phyloP scores from a whole-genome alignment of 2,329 filamentous ascomycete species.

The Xylariaceae sp. region DNA sequence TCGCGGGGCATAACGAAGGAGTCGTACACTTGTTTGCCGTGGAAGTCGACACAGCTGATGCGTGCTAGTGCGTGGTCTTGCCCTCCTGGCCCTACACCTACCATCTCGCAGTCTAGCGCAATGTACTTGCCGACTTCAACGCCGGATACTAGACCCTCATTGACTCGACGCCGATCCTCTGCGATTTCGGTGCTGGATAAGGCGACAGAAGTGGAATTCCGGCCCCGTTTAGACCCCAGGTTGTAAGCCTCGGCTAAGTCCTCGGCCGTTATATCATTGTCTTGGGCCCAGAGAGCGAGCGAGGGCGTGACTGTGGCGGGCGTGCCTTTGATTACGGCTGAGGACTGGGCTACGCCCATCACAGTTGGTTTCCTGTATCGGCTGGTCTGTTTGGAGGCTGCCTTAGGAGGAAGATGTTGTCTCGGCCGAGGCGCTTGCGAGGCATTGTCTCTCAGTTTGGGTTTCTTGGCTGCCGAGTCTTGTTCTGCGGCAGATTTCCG shows the following conservation, averaged over 20 bases:
- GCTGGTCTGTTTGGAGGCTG: slow-evolving; percentile 20
- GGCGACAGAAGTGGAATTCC: neutral
- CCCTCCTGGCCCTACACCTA: slow-evolving; percentile 77
- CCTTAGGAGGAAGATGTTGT: slow-evolving; percentile 18
- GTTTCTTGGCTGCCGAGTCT: slow-evolving; percentile 18
- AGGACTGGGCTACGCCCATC: slow-evolving; percentile 67
- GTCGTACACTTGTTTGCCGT: slow-evolving; percentile 92
- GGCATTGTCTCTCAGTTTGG: neutral
- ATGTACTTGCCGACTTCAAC: slow-evolving; percentile 87
- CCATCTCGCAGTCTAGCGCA: slow-evolving; percentile 97
- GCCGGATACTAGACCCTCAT: slow-evolving; percentile 66
- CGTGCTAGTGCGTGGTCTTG: slow-evolving; percentile 81
- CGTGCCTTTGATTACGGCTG: slow-evolving; percentile 49
- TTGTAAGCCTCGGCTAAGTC: slow-evolving; percentile 68
- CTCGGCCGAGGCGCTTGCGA: neutral
- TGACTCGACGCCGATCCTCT: slow-evolving; percentile 52
- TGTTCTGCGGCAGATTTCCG: slow-evolving; percentile 24
- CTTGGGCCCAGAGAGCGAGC: slow-evolving; percentile 65
- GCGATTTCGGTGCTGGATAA: slow-evolving; percentile 10
- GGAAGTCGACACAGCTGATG: slow-evolving; percentile 91
- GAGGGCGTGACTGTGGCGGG: slow-evolving; percentile 56
- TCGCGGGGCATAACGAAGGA: slow-evolving; percentile 84
- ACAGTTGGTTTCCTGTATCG: slow-evolving; percentile 38
- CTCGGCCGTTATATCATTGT: slow-evolving; percentile 66
- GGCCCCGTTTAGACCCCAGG: slow-evolving; percentile 53